Base-by-base conservation (phyloP, 495 filamentous ascomycete genomes). In the Aeminium ludgeri region DNA sequence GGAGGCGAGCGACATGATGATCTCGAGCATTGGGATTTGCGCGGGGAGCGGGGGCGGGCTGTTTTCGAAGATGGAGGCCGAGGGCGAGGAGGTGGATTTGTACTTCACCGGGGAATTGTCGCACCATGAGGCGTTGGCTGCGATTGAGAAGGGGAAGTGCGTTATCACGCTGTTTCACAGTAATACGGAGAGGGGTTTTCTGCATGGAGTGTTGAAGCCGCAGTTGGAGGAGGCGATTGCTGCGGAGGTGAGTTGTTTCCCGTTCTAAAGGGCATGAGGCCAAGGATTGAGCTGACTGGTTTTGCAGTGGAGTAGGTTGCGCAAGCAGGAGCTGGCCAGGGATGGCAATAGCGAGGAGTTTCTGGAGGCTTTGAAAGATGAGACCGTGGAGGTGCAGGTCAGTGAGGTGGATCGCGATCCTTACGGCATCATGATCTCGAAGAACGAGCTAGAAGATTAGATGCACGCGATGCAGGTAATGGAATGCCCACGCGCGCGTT, bases 21-120 rank as follows among this genome's bases (percentile, higher is more conserved):
- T 86, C 43, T 59, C 61, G 10, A 74, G 67, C 7, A 57, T 80
- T 1, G 76, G 69, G 12, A 68, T 96, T 30, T 95, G 87, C 48
- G 86, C 89, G 2, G 89, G 89, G 0, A 84, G 77, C 1, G 89
- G 89, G 0, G 74, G 71, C 2, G 69, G 74, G 25, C 64, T 93
- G 10, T 69, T 97, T 43, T 68, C 77, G 36, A 67, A 75, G 38
- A 64, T 74, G 13, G 40, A 47, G 23, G 44, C 43, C 20, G 36
- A 18, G 11, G 48, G 43, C 19, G 50, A 53, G 39, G 52, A 60
- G 13, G 60, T 62, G 10, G 85, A 95, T 54, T 61, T 95, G 19
- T 59, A 86, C 0, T 80, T 96, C 44, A 96, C 87, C 0, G 89
- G 89, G 6, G 89, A 97, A 57, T 71, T 96, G 70, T 78, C 72